Conservation (phyloP, 257 asterid species). For the Scutellaria baicalensis region DNA sequence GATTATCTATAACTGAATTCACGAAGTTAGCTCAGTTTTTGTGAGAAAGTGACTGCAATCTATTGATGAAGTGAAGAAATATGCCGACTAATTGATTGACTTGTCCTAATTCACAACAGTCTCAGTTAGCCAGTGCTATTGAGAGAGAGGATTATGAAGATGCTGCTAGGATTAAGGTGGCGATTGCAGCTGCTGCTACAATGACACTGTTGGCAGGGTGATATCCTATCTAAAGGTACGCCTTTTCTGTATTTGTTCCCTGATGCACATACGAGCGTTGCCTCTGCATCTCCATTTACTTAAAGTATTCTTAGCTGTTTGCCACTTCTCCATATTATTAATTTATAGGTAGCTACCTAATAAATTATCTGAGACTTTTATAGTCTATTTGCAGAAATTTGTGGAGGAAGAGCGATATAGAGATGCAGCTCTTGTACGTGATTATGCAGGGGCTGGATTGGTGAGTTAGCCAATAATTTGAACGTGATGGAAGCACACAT, state of each 20-base stretch:
- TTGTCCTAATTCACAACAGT: conserved; percentile 39
- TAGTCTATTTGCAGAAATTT: conserved; percentile 53
- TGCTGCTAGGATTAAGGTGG: conserved; percentile 91
- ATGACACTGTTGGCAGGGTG: conserved; percentile 85
- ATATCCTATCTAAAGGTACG: conserved; percentile 69
- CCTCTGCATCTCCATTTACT: neutral
- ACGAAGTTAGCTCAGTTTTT: neutral
- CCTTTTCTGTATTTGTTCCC: neutral
- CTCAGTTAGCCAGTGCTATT: conserved; percentile 58
- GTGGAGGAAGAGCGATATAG: conserved; percentile 71
- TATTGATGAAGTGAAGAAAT: neutral
- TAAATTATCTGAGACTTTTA: conserved; percentile 7
- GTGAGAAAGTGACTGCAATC: neutral
- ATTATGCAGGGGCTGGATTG: conserved; percentile 87
- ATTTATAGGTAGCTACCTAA: conserved; percentile 4
- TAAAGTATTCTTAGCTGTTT: neutral
- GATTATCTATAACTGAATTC: neutral
- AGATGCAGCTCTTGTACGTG: conserved; percentile 88
- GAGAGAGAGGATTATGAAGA: conserved; percentile 80
- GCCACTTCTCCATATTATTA: neutral
- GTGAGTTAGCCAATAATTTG: conserved; percentile 44
- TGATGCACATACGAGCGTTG: neutral
- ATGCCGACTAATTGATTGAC: neutral
- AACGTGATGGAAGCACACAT: conserved; percentile 4
- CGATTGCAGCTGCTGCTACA: conserved; percentile 89